These are phyloP conservation scores for Blastomyces parvus DNA, from an alignment of 2,329 filamentous ascomycete genomes.

Conservation along the genomic window DNA sequence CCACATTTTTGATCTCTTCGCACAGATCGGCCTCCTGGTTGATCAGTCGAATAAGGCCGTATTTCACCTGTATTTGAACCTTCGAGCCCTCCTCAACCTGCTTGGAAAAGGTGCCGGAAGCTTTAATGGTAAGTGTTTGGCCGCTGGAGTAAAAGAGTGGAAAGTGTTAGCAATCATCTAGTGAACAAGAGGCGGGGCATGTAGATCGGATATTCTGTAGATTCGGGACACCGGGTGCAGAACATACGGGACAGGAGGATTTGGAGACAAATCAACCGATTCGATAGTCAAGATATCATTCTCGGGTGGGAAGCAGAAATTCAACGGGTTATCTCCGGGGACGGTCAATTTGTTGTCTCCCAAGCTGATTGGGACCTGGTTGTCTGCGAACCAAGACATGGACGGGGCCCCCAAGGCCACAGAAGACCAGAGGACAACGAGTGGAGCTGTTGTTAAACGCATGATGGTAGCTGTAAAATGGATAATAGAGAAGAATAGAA, in stretches of 20 bases:
- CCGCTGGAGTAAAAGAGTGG: conserved; percentile 48
- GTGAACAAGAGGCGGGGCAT: neutral
- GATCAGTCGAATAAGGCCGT: conserved; percentile 83
- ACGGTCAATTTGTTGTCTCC: conserved; percentile 53
- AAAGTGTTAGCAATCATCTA: neutral
- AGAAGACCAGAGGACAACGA: conserved; percentile 37
- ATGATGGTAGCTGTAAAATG: conserved; percentile 22
- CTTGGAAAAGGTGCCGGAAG: conserved; percentile 63
- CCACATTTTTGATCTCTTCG: conserved; percentile 78
- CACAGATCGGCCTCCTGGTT: conserved; percentile 74
- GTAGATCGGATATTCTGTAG: neutral
- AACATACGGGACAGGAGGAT: conserved; percentile 76
- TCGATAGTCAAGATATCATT: conserved; percentile 66
- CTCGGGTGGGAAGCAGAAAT: conserved; percentile 62
- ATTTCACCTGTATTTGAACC: conserved; percentile 79
- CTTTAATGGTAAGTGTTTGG: conserved; percentile 64
- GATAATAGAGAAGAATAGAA: neutral
- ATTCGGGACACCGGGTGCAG: conserved; percentile 6
- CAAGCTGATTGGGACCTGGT: conserved; percentile 43
- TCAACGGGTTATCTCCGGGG: conserved; percentile 74
- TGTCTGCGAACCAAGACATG: conserved; percentile 39
- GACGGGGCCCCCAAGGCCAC: conserved; percentile 37
- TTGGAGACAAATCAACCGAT: conserved; percentile 70
- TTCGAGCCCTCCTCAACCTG: conserved; percentile 68
- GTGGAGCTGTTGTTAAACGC: conserved; percentile 29